Evolutionary conservation across 768 basidiomycete species (phyloP), one percentile per base, ranked within the genome.

Genomic region (Lactarius akahatsu): DNA sequence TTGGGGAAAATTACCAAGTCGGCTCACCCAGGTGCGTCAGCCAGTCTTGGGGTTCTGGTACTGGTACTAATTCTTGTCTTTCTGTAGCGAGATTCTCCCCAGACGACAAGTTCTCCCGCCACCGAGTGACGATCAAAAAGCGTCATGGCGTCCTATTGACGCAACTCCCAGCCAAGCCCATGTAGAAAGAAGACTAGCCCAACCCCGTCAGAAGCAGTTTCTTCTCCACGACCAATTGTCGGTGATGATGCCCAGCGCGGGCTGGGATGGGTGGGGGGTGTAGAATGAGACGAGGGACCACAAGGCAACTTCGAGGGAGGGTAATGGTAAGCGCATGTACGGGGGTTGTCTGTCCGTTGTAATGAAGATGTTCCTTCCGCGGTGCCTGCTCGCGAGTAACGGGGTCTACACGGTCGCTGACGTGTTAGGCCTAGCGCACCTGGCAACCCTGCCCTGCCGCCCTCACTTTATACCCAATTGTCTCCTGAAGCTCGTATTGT

Each of bases 81-180:
- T 52, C 9, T n/a, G 13, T 65, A 97, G 96, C 96, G 18, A 94
- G 97, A 47, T 98, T 98, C 79, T 98, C 96, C 16, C 96, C 96
- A 13, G 97, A 99, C 77, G 96, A 98, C 85, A 98, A 98, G 81
- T 98, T 96, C 80, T 96, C 95, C 68, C 85, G 95, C 69, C 96
- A 99, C 75, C 91, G 97, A 67, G 95, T 98, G 67, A 97, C 94
- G 6, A 89, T 98, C 74, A 98, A 98, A 82, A 94, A 93, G 80
- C 87, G 96, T 74, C 91, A 89, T 74, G 87, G 87, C 65, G 86
- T 97, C 63, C 86, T 99, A 69, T 86, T 89, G 69, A 96, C 96
- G 20, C 95, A 98, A 75, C 83, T 92, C 23, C 95, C 96, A 32
- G 79, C 84, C 62, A 94, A 94, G 78, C 95, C 96, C 23, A 82